A percentile compares a stretch with the other conserved stretches of the same genome.
Evolutionary conservation across 2,329 filamentous ascomycete species (phyloP).

Genomic region (Tolypocladium sp.): DNA sequence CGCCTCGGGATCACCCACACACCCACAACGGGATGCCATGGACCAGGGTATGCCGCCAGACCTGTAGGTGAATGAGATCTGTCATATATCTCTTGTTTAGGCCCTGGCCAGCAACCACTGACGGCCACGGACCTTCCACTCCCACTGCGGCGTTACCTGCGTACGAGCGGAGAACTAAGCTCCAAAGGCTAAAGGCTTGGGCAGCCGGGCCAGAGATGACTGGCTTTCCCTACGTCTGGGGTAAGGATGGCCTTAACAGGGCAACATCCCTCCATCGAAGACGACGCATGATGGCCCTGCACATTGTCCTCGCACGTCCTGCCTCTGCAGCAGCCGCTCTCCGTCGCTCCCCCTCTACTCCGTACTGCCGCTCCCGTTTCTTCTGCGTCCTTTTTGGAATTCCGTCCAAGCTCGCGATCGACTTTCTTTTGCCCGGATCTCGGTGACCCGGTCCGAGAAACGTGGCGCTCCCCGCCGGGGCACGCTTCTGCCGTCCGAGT

Average conservation of each 20-base stretch:
- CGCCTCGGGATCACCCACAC: conserved; percentile 17
- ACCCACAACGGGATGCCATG: conserved; percentile 2
- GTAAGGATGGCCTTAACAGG: not conserved
- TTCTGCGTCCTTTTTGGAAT: not conserved
- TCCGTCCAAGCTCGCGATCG: not conserved
- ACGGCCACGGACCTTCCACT: conserved; percentile 5
- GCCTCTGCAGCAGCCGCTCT: not conserved
- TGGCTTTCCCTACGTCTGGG: not conserved
- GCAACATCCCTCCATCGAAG: not conserved
- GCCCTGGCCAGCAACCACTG: conserved; percentile 4
- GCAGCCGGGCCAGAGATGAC: not conserved
- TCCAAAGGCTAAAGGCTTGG: not conserved
- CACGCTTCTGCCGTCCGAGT: not conserved
- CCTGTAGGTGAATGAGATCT: conserved; percentile 15
- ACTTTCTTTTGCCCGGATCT: not conserved
- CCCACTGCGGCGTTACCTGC: conserved; percentile 5
- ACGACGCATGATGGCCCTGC: not conserved
- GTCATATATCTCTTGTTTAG: conserved; percentile 11
- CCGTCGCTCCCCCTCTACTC: not conserved
- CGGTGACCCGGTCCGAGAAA: conserved; percentile 2
- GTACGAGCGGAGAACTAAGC: conserved; percentile 1
- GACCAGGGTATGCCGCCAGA: conserved; percentile 8
- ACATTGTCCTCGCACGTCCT: not conserved
- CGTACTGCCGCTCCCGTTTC: not conserved
- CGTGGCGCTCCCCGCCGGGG: not conserved